These are phyloP conservation scores for Haemoproteus tartakovskyi DNA, from an alignment of 169 alveolate genomes.

Conservation along the genomic window DNA sequence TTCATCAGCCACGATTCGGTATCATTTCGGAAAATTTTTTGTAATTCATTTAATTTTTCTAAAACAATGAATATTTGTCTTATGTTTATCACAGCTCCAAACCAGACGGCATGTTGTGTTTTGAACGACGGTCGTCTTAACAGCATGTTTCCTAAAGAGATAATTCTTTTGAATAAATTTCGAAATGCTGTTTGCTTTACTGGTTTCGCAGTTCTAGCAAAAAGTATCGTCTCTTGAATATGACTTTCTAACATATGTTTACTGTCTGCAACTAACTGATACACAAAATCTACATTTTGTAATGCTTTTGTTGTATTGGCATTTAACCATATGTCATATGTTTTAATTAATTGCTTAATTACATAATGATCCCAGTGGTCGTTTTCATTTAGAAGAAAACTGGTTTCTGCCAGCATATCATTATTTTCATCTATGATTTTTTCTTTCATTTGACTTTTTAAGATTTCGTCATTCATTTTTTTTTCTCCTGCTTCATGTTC, in stretches of 20 bases:
- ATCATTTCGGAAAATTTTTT: conserved; percentile 65
- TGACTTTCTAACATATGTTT: conserved; percentile 73
- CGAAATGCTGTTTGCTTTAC: conserved; percentile 69
- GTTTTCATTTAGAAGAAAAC: conserved; percentile 67
- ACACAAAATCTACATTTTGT: too few species aligned
- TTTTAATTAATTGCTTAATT: conserved; percentile 66
- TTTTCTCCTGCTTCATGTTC: too few species aligned
- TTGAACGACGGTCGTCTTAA: conserved; percentile 66
- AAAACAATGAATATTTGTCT: conserved; percentile 54
- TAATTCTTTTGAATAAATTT: conserved; percentile 62
- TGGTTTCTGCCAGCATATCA: conserved; percentile 60
- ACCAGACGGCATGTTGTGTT: conserved; percentile 81
- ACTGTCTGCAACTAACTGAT: conserved; percentile 74
- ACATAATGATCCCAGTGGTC: conserved; percentile 78
- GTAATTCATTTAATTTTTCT: conserved; percentile 71
- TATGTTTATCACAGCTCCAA: conserved; percentile 74
- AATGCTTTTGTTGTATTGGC: too few species aligned
- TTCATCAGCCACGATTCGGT: conserved; percentile 61
- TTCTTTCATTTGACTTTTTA: conserved; percentile 23
- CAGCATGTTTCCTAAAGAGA: conserved; percentile 69
- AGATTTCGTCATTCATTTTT: conserved; percentile 25
- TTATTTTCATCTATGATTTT: neutral
- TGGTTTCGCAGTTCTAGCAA: conserved; percentile 75
- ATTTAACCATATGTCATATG: conserved; percentile 69
- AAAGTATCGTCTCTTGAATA: conserved; percentile 71